Conservation (phyloP, 2,329 filamentous ascomycete species). For the Exophiala sp. region DNA sequence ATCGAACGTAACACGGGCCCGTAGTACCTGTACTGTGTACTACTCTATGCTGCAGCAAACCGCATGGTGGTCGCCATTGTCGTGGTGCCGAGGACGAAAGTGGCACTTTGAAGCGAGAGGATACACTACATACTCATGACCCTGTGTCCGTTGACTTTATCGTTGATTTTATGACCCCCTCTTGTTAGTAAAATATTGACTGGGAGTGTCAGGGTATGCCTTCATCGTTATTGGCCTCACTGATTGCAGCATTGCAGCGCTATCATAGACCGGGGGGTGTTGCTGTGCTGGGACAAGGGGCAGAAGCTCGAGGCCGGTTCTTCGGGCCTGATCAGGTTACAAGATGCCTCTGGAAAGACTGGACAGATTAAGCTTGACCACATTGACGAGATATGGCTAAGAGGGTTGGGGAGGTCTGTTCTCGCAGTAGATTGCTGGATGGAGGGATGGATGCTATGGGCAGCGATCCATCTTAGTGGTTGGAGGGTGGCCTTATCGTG, state of each 20-base stretch:
- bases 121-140: background rate
- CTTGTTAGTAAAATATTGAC: too few relatives aligned
- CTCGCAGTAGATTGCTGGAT: too few relatives aligned
- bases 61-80: background rate
- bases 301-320: background rate
- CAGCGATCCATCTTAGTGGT: too few relatives aligned
- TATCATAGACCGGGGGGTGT: slow-evolving; percentile 3
- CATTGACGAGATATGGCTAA: too few relatives aligned
- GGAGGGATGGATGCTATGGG: too few relatives aligned
- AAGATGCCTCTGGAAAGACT: background rate
- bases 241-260: slow-evolving; percentile 6
- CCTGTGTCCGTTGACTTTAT: too few relatives aligned
- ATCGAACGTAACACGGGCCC: too few relatives aligned
- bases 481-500: too few relatives aligned
- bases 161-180: too few relatives aligned
- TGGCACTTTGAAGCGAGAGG: background rate
- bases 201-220: background rate
- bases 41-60: background rate
- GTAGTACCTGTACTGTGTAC: too few relatives aligned
- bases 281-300: background rate
- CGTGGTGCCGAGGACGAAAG: background rate
- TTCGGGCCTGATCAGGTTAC: slow-evolving; percentile 2
- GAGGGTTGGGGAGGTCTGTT: too few relatives aligned
- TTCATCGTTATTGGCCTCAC: background rate
- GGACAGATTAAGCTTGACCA: background rate